Base-by-base conservation (phyloP, 2,329 filamentous ascomycete species). In the Boeremia exigua region DNA sequence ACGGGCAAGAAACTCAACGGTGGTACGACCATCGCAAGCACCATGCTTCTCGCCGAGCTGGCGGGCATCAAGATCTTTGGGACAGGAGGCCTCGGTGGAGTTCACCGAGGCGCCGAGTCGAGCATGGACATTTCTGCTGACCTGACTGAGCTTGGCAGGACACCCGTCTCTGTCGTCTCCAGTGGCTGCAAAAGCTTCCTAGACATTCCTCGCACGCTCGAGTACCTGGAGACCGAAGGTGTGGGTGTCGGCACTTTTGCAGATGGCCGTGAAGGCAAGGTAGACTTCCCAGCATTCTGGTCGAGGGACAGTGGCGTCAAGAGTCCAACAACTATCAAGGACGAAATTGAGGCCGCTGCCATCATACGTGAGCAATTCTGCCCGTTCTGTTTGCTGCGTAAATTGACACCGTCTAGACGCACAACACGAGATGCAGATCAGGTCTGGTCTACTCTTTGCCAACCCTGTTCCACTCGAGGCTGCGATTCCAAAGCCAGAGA, bases 111-210 rank as follows among this genome's bases (percentile, higher is more conserved):
- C 49, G 95, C 88, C 43, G 89, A 97, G 73, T 84, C 84, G 63
- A 90, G 89, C 7, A 89, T 98, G 87, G 95, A 99, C 73, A 86
- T 99, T 59, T 98, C 94, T 58, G 94, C 95, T 36, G 95, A 99
- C 77, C 82, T 99, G 58, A 97, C 91, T 4, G 95, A 98, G 80
- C 85, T 99, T 46, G 93, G 95, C 14, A 85, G 92, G 54, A 97
- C 93, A 7, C 86, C 91, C 10, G 88, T 99, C 48, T 89, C 93
- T 25, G 93, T 99, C 2, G 82, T 99, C 48, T 90, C 89, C 75
- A 92, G 90, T 62, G 95, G 95, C 12, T 96, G 92, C 79, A 99
- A 99, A 79, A 95, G 94, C 59, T 98, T 99, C 75, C 82, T 99
- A 33, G 95, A 99, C 71, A 92, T 97, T 56, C 87, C 90, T 2